phyloP scores from a whole-genome alignment of 192 early-diverging fungal genomes.

The Dissophora ornata region DNA sequence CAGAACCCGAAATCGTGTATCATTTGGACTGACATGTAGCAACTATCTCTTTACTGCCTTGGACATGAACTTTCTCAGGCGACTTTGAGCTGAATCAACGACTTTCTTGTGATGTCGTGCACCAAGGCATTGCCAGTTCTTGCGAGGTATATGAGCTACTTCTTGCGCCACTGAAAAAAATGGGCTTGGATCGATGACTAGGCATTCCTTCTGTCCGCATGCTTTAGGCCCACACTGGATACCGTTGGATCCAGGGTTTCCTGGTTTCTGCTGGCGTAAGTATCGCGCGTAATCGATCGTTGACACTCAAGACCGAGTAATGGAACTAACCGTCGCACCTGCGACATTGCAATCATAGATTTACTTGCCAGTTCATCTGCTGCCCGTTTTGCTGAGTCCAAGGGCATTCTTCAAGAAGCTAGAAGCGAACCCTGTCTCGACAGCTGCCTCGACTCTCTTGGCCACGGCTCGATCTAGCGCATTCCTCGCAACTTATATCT shows the following conservation, averaged over 20 bases:
- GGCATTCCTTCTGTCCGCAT: constrained; percentile 8
- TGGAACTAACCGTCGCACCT: no score
- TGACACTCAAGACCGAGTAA: no score
- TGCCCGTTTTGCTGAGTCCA: constrained; percentile 67
- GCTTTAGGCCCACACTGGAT: constrained; percentile 33
- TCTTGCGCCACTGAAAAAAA: neutral
- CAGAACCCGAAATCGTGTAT: no score
- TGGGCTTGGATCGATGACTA: no score
- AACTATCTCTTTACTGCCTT: no score
- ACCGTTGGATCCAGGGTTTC: constrained; percentile 50
- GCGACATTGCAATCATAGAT: constrained; percentile 57
- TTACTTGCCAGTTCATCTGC: constrained; percentile 71
- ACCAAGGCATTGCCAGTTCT: constrained; percentile 58
- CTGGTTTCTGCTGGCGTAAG: constrained; percentile 43
- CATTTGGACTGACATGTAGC: no score
- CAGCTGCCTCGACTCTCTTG: constrained; percentile 53
- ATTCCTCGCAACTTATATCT: constrained; percentile 67
- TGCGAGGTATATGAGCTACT: constrained; percentile 54
- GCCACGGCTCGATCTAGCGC: constrained; percentile 61
- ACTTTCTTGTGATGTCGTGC: constrained; percentile 65
- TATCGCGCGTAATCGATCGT: no score
- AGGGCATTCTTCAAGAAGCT: constrained; percentile 53
- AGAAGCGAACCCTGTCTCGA: constrained; percentile 39
- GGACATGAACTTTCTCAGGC: no score
- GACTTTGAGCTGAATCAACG: constrained; percentile 44